Base-by-base conservation (phyloP, 352 stramenopile species). In the Phytophthora fragariae region DNA sequence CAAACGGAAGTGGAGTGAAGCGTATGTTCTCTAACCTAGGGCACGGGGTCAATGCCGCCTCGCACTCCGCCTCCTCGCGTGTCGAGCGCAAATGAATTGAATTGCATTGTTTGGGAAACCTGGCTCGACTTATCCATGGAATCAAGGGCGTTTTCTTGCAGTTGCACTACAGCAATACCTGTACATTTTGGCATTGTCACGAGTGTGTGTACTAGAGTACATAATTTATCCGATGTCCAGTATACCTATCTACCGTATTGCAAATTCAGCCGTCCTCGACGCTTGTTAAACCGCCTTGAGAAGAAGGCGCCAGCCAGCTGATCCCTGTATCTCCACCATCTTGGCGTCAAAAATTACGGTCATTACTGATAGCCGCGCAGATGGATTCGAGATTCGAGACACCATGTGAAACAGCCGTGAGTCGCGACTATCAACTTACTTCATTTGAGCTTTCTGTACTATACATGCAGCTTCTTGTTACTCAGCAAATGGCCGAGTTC, bases 261-360 rank as follows among this genome's bases (percentile, higher is more conserved):
- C 24, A 27, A 27, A 27, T 50, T 50, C 14, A 50, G 14, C 7
- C 44, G 44, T 50, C 44, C 44, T 50, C 15, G 14, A 19, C 19
- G 47, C 8, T 12, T 31, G 47, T 62, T 62, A 68, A 72, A 72
- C 57, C 57, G 62, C 8, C 17, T 37, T 24, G 54, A 67, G 63
- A 24, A 39, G 29, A 19, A 31, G 17, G 57, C 19, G 54, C 55
- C 24, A 15, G 46, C 21, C 57, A 72, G 63, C 50, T 72, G 57
- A 64, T 24, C 56, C 46, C 35, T 41, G 56, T 56, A 50, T 72
- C 68, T 75, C 69, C 69, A 76, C 69, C 69, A 76, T 76, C 69
- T 69, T 63, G 21, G 46, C 31, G 56, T 14, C 19, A 39, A 37
- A 74, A 15, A 70, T 62, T 41, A 46, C 56, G 56, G 31, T 41